Base-by-base conservation (phyloP, 2,329 filamentous ascomycete species). In the Didymella keratinophila region DNA sequence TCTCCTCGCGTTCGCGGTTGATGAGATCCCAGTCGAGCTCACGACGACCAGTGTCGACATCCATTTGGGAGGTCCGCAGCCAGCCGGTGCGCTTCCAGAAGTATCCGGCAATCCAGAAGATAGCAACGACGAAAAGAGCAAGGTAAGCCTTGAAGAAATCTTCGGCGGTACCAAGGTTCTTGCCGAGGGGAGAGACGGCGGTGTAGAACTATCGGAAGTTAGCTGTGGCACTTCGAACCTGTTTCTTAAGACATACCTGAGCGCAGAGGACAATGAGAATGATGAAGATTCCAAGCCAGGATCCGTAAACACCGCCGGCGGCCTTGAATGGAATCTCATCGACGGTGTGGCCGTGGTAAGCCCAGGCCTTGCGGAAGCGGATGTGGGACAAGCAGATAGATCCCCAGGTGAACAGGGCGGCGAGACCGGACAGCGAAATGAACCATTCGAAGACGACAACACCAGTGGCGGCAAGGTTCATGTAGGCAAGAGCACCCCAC, bases 311-410 rank as follows among this genome's bases (percentile, higher is more conserved):
- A 52, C 79, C 79, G 57, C 74, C 74, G 27, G 69, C 64, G 42
- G 79, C 78, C 57, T 70, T 75, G 78, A 78, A 81, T 2, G 79
- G 78, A 21, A 81, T 73, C 68, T 81, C 79, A 46, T 80, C 78
- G n/a, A 80, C 48, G 16, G 73, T 75, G 62, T 76, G 74, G 39
- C 74, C 75, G 48, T 76, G 73, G 57, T 72, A 70, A 39, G 66
- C 67, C 76, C 76, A 78, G 21, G 74, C 76, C 60, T 80, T 79
- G 63, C 93, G 91, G 84, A 97, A 97, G 55, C 93, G 92, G 72
- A 97, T 96, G 78, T 97, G 93, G 23, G 89, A 86, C n/a, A 96
- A 80, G 76, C 92, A 96, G 75, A 97, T 94, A 64, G 90, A 90
- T 54, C 83, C 86, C 91, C 91, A 93, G 5, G 89, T 93, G 79